Evolutionary conservation across 768 basidiomycete genomes (phyloP).

Genomic region (Ramaria rubella): DNA sequence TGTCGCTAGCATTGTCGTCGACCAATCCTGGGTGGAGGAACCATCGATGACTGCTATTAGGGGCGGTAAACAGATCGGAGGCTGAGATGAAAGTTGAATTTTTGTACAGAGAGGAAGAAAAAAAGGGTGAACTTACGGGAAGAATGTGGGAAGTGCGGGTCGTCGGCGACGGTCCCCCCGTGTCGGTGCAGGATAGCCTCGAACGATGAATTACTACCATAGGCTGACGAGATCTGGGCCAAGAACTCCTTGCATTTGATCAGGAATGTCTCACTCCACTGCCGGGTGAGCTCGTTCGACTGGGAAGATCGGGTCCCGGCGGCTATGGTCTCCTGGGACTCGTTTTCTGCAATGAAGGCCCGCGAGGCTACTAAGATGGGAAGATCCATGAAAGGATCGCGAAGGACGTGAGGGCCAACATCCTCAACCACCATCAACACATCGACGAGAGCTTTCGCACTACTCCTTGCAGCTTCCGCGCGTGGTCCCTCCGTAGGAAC

Average conservation of each 20-base stretch:
- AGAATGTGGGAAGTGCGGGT: background rate
- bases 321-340: background rate
- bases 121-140: background rate
- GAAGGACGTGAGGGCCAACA: background rate
- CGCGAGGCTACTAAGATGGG: conserved; percentile 5
- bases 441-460: conserved; percentile 4
- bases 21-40: background rate
- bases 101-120: background rate
- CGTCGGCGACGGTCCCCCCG: background rate
- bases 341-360: background rate
- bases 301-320: background rate
- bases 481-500: background rate
- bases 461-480: background rate
- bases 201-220: background rate
- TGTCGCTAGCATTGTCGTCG: conserved; percentile 9
- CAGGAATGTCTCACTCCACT: background rate
- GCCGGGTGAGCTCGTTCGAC: background rate
- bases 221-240: background rate
- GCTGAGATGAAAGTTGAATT: background rate
- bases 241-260: conserved; percentile 2
- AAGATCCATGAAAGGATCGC: conserved; percentile 9
- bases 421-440: conserved; percentile 1
- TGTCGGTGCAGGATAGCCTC: background rate
- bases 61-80: background rate
- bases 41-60: conserved; percentile 2